Evolutionary conservation across 495 filamentous ascomycete species (phyloP), one percentile per base, ranked within the genome.

Genomic region (Penicillium longicatenatum): DNA sequence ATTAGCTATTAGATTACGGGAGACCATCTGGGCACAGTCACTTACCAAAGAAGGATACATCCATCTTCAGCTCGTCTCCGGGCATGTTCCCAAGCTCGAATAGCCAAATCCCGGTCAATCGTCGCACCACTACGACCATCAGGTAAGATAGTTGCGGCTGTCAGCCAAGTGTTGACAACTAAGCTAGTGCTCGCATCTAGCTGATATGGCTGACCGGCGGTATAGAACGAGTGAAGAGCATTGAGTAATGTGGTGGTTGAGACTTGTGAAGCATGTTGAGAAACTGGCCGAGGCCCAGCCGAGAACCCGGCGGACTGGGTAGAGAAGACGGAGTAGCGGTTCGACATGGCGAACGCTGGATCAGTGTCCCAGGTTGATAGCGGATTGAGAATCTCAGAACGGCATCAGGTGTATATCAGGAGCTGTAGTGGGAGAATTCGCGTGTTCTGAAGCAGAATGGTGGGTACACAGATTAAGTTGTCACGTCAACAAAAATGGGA

Each of bases 31-130:
- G 21, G 4, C 33, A 48, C 6, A 46, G 12, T 9, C 26, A 67
- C 82, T 62, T 78, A 97, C 92, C 89, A 87, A 60, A 98, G 74
- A 52, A 97, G 78, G 58, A 98, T 90, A 67, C 92, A 97, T 12
- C 92, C 93, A 78, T 98, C 94, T 69, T 98, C 94, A 39, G 94
- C 94, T 75, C 94, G 84, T 46, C 94, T 83, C 60, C 94, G 83
- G 52, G 95, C 94, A 82, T 98, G 94, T 75, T 98, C 94, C 94
- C 94, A 98, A 26, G 92, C 94, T 66, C 91, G 83, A 16, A 85
- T 79, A 2, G 89, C 91, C 53, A 98, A 66, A 21, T 90, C 86
- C 53, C 81, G 76, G 66, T 98, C 94, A 37, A 97, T 82, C 0
- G 87, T 89, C 21, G 90, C 91, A 24, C 90, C 91, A 37, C 75